A percentile compares a stretch with the other conserved stretches of the same genome.
These are phyloP conservation scores for Podaxis rugospora DNA, from an alignment of 768 basidiomycete species.

Conservation along the genomic window DNA sequence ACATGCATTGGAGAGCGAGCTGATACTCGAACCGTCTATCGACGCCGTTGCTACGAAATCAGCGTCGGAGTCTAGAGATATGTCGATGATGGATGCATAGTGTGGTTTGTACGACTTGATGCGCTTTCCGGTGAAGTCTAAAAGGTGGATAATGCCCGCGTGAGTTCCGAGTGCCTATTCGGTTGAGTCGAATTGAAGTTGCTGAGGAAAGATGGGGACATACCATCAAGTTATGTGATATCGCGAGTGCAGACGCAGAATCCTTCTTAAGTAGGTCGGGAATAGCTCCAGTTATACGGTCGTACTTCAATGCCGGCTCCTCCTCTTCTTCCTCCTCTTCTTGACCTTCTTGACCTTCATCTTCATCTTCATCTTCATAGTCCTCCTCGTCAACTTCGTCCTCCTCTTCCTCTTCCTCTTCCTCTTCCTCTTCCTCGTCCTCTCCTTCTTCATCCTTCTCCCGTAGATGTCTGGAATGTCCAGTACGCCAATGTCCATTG, in stretches of 20 bases:
- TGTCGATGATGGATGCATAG: slow-evolving; percentile 79
- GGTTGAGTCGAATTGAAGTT: background rate
- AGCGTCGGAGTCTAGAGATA: slow-evolving; percentile 76
- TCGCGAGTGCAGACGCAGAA: slow-evolving; percentile 76
- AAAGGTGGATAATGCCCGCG: slow-evolving; percentile 84
- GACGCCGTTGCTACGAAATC: slow-evolving; percentile 93
- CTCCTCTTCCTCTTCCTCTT: slow-evolving; percentile 22
- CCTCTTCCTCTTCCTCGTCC: slow-evolving; percentile 11
- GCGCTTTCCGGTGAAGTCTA: slow-evolving; percentile 73
- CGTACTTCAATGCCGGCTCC: slow-evolving; percentile 90
- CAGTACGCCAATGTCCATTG: background rate
- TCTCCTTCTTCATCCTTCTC: background rate
- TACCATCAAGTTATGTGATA: slow-evolving; percentile 74
- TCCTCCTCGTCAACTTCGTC: slow-evolving; percentile 22
- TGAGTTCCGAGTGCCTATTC: slow-evolving; percentile 87
- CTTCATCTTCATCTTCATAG: slow-evolving; percentile 23
- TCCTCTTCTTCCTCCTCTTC: slow-evolving; percentile 78
- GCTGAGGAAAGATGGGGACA: background rate
- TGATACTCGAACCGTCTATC: slow-evolving; percentile 70
- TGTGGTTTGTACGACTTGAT: slow-evolving; percentile 92
- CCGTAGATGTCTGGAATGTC: background rate
- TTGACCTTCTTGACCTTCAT: slow-evolving; percentile 43
- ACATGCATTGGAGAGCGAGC: background rate
- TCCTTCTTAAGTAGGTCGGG: slow-evolving; percentile 85
- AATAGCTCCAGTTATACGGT: slow-evolving; percentile 67